Conservation (phyloP, 139 green algal species). For the Chlamydomonas applanata region DNA sequence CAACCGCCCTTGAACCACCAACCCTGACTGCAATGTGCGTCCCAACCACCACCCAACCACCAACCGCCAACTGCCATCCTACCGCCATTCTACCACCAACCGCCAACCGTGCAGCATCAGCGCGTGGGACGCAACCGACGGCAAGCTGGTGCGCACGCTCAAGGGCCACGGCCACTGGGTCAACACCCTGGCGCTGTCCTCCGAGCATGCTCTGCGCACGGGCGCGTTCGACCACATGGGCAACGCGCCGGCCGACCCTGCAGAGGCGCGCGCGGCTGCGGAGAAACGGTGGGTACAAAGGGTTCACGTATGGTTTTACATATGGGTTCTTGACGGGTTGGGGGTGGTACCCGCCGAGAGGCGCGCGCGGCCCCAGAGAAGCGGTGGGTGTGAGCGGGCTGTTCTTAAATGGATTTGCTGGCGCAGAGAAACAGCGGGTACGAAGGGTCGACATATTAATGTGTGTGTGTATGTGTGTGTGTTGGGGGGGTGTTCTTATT, state of each 20-base stretch:
- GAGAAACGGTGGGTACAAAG: slow-evolving; percentile 13
- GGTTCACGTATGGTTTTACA: too few species aligned
- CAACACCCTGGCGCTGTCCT: slow-evolving; percentile 92
- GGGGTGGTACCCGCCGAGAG: too few species aligned
- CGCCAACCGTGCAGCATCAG: slow-evolving; percentile 74
- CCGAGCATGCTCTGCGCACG: slow-evolving; percentile 84
- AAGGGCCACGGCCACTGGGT: slow-evolving; percentile 96
- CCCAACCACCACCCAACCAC: not conserved
- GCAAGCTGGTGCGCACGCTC: slow-evolving; percentile 63
- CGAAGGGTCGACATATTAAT: too few species aligned
- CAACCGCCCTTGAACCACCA: not conserved
- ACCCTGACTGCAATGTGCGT: not conserved
- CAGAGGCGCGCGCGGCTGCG: slow-evolving; percentile 16
- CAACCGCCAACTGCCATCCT: not conserved
- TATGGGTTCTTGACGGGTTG: too few species aligned
- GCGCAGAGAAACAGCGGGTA: too few species aligned
- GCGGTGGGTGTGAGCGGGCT: too few species aligned
- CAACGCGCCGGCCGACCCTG: slow-evolving; percentile 34
- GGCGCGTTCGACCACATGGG: slow-evolving; percentile 89
- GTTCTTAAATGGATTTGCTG: too few species aligned
- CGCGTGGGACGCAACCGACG: slow-evolving; percentile 82
- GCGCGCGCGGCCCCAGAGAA: too few species aligned
- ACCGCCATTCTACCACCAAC: too few species aligned
- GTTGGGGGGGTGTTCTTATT: too few species aligned
- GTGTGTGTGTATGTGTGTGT: too few species aligned